Conservation (phyloP, 805 yeast species). For the Lipomyces kockii region DNA sequence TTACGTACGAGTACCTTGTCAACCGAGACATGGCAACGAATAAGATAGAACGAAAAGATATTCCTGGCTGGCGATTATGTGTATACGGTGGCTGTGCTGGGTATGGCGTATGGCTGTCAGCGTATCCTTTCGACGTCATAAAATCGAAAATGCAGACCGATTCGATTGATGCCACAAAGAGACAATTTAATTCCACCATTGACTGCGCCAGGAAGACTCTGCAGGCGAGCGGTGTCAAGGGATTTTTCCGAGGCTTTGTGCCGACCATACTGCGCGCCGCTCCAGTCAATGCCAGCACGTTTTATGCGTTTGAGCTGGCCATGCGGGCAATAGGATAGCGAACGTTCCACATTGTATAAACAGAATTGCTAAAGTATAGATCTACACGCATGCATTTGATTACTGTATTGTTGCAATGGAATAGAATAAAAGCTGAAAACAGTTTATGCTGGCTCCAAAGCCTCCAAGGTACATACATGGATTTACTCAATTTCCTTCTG, state of each 20-base stretch:
- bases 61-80: conserved; percentile 88
- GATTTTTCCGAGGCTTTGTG: conserved; percentile 86
- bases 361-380: neutral
- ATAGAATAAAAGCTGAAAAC: neutral
- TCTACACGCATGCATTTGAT: neutral
- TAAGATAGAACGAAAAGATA: conserved; percentile 62
- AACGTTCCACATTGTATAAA: neutral
- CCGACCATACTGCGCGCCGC: conserved; percentile 96
- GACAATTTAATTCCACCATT: conserved; percentile 61
- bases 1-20: conserved; percentile 88
- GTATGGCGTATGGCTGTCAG: conserved; percentile 73
- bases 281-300: conserved; percentile 97
- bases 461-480: neutral
- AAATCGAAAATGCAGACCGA: conserved; percentile 89
- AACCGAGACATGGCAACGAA: conserved; percentile 58
- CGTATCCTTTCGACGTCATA: conserved; percentile 88
- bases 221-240: conserved; percentile 66
- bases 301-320: conserved; percentile 88
- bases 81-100: conserved; percentile 90
- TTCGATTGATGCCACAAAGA: conserved; percentile 59
- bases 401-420: neutral
- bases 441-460: too few relatives aligned
- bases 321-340: conserved; percentile 57
- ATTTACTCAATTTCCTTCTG: neutral
- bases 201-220: conserved; percentile 62